Evolutionary conservation across 371 early-diverging fungal species (phyloP), one percentile per base, ranked within the genome.

Genomic region (Choanephora cucurbitarum): DNA sequence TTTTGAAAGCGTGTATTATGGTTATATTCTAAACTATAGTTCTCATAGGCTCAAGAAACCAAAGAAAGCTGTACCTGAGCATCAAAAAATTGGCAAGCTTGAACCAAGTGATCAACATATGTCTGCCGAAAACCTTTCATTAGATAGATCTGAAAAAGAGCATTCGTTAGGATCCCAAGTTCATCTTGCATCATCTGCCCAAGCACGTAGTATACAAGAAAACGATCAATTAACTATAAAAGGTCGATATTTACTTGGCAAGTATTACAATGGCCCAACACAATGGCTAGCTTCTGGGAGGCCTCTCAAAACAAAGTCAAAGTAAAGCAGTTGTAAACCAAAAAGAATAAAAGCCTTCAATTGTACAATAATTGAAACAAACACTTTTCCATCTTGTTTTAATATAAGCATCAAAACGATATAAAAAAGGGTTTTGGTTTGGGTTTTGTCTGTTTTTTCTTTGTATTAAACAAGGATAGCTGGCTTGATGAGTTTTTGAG

Each of bases 231-330:
- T 56, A 1, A 40, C 47, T 11, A 37, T 49, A 3, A 71, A 67
- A 45, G 67, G 71, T 18, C 58, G 52, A 33, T 51, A 64, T 11
- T 28, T 71, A 32, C 52, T 71, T 10, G 71, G 71, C 15, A 71
- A 67, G 53, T 58, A 64, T 39, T 71, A 71, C 39, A 71, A 57
- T 43, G 66, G 70, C 6, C 67, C 62, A 5, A 58, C 62, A 17
- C 67, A 60, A 32, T 61, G 61, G 52, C 43, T 57, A 19, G 37
- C 44, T 2, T 41, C 55, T 13, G 21, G 40, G 23, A 17, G 41
- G 0, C 48, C 41, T 13, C 9, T 34, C 7, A 59, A 48, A 48
- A 47, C 48, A 23, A 48, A 39, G 21, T 40, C 41, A 50, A 19
- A 28, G 28, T 7, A 28, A 28, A 28, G 7, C 28, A 28, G 3